A percentile compares a stretch with the other conserved stretches of the same genome.
These are phyloP conservation scores for Ustilago loliicola DNA, from an alignment of 1,284 basidiomycete species.

Conservation along the genomic window DNA sequence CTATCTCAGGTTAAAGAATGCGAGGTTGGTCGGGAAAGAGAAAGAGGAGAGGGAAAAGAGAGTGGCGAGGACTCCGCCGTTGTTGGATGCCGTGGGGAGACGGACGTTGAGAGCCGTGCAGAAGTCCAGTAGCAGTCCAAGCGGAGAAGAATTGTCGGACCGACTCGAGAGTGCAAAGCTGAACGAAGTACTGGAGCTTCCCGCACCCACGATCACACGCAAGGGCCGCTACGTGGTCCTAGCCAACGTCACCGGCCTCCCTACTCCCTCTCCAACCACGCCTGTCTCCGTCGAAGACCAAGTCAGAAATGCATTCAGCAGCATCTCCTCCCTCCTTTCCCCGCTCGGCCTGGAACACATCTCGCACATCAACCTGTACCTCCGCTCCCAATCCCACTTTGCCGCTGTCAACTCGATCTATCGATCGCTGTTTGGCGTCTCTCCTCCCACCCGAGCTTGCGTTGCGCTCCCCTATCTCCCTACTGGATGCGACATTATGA, in stretches of 20 bases:
- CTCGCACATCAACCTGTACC: conserved; percentile 84
- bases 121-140: neutral
- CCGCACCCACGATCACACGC: conserved; percentile 19
- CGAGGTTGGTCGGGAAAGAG: conserved; percentile 54
- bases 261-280: neutral
- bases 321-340: conserved; percentile 16
- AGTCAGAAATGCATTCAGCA: conserved; percentile 24
- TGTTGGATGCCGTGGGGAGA: conserved; percentile 48
- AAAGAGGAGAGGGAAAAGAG: neutral
- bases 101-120: conserved; percentile 34
- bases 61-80: conserved; percentile 11
- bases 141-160: neutral
- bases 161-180: neutral
- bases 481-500: conserved; percentile 21
- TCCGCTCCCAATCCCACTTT: conserved; percentile 73
- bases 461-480: conserved; percentile 76
- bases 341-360: conserved; percentile 72
- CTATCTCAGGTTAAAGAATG: conserved; percentile 59
- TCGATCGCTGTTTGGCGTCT: conserved; percentile 84
- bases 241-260: conserved; percentile 30
- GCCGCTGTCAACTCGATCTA: conserved; percentile 75
- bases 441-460: conserved; percentile 92
- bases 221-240: conserved; percentile 34
- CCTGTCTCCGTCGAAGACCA: conserved; percentile 25
- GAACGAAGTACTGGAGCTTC: conserved; percentile 1